Evolutionary conservation across 768 basidiomycete species (phyloP).

Genomic region (Porphyrellus cyaneotinctus): DNA sequence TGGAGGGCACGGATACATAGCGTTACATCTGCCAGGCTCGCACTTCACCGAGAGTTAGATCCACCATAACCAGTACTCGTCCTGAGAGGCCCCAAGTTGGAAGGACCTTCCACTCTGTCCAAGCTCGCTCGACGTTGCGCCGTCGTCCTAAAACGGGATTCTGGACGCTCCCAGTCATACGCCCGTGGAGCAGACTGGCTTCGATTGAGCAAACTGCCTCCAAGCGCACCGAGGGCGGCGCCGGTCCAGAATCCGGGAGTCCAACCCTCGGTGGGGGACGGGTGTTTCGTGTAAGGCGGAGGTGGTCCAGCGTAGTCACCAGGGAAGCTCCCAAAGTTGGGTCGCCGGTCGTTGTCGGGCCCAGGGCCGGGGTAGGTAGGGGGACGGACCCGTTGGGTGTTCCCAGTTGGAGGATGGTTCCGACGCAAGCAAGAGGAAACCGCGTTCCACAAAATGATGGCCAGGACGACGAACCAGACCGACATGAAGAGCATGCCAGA

Average conservation of each 20-base stretch:
- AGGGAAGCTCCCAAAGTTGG: conserved; percentile 49
- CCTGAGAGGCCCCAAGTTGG: conserved; percentile 67
- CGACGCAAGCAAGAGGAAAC: conserved; percentile 50
- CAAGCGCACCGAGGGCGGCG: conserved; percentile 67
- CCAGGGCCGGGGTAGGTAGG: conserved; percentile 29
- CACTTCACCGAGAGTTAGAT: conserved; percentile 59
- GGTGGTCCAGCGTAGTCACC: conserved; percentile 46
- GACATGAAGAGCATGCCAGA: conserved; percentile 49
- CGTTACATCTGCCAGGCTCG: not conserved
- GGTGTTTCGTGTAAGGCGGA: conserved; percentile 54
- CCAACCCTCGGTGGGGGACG: conserved; percentile 38
- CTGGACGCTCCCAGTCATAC: conserved; percentile 62
- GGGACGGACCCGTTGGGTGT: conserved; percentile 27
- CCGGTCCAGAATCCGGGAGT: conserved; percentile 86
- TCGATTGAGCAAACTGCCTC: conserved; percentile 52
- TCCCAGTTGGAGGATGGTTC: conserved; percentile 27
- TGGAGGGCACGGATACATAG: not conserved
- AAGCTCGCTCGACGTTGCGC: conserved; percentile 23
- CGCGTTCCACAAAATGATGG: conserved; percentile 54
- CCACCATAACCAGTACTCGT: conserved; percentile 79
- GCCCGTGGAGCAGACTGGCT: conserved; percentile 25
- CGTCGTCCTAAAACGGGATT: conserved; percentile 26
- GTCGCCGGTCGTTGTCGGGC: conserved; percentile 9
- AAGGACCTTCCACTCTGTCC: conserved; percentile 67
- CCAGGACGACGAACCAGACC: conserved; percentile 52